These are phyloP conservation scores for Colletotrichum phormii DNA, from an alignment of 2,329 filamentous ascomycete genomes.

Conservation along the genomic window DNA sequence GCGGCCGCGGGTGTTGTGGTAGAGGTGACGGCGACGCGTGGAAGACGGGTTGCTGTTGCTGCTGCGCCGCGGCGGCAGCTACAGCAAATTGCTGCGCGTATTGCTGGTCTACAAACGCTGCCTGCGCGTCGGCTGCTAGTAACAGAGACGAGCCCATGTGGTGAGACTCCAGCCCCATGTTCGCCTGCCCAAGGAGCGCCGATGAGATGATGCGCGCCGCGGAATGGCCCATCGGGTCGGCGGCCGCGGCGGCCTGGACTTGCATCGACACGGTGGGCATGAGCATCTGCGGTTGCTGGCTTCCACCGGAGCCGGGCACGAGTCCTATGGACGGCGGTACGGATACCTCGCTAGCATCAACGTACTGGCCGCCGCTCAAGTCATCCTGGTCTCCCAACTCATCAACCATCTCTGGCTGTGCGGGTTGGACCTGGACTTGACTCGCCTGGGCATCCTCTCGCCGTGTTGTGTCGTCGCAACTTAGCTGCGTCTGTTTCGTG, in stretches of 20 bases:
- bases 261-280: constrained; percentile 30
- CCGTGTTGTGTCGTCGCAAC: not conserved
- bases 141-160: constrained; percentile 52
- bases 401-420: constrained; percentile 34
- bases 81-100: constrained; percentile 45
- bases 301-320: constrained; percentile 18
- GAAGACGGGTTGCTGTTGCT: constrained; percentile 40
- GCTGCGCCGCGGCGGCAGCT: constrained; percentile 34
- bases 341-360: constrained; percentile 25
- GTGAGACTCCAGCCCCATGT: constrained; percentile 47
- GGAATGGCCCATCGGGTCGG: constrained; percentile 22
- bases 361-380: constrained; percentile 21
- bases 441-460: not conserved
- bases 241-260: constrained; percentile 12
- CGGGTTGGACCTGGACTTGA: not conserved
- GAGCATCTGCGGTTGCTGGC: constrained; percentile 28
- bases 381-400: constrained; percentile 5
- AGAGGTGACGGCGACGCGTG: constrained; percentile 34
- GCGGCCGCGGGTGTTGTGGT: not conserved
- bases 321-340: constrained; percentile 18
- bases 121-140: constrained; percentile 51
- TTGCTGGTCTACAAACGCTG: constrained; percentile 48
- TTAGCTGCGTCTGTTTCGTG: not conserved
- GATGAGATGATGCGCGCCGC: constrained; percentile 26
- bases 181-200: constrained; percentile 25